Conservation (phyloP, 2,329 filamentous ascomycete genomes). For the Apiospora koreana region DNA sequence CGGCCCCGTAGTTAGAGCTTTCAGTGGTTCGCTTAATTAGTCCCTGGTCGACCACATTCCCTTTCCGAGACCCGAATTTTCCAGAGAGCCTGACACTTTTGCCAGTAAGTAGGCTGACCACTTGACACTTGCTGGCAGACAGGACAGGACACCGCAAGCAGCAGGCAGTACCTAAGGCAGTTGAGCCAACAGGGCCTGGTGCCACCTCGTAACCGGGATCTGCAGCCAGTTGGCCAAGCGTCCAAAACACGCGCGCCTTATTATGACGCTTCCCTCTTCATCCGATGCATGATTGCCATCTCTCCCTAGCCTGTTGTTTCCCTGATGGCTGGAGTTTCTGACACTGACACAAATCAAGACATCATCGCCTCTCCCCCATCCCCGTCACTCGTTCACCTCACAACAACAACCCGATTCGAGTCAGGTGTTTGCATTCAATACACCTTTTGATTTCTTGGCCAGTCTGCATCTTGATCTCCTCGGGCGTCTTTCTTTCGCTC, state of each 20-base stretch:
- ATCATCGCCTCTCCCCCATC: background rate
- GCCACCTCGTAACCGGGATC: slow-evolving; percentile 6
- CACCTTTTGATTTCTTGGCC: background rate
- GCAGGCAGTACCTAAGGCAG: too few relatives aligned
- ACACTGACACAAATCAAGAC: slow-evolving; percentile 4
- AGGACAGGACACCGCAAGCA: background rate
- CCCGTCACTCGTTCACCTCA: slow-evolving; percentile 2
- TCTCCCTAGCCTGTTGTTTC: slow-evolving; percentile 2
- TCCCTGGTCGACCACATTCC: slow-evolving; percentile 1
- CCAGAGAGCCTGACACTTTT: background rate
- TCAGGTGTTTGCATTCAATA: background rate
- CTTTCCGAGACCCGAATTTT: slow-evolving; percentile 1
- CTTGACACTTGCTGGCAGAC: background rate
- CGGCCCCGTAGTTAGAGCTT: slow-evolving; percentile 6
- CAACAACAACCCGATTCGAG: slow-evolving; percentile 1
- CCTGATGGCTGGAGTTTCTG: background rate
- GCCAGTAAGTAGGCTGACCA: background rate
- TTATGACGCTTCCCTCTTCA: background rate
- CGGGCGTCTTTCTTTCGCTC: background rate
- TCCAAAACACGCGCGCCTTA: slow-evolving; percentile 5
- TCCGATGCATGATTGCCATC: slow-evolving; percentile 1
- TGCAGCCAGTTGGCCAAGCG: slow-evolving; percentile 3
- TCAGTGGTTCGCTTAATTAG: slow-evolving; percentile 6
- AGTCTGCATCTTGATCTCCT: background rate
- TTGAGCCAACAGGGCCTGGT: background rate